These are phyloP conservation scores for Cucurbita argyrosperma DNA, from an alignment of 306 rosid species.

Conservation along the genomic window DNA sequence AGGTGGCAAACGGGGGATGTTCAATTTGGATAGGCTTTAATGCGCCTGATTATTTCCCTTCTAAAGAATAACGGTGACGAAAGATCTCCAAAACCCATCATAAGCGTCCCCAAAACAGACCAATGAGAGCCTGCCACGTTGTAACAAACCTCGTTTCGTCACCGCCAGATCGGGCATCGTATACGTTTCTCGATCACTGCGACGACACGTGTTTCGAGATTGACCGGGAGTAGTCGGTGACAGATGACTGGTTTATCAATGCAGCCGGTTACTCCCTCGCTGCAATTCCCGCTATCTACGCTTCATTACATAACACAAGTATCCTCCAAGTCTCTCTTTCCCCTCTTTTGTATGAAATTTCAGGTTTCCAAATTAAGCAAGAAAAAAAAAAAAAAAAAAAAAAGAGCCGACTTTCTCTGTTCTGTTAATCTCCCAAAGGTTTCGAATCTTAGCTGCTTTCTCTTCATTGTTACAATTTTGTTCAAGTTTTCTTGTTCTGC, in stretches of 20 bases:
- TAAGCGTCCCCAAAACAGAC: constrained; percentile 4
- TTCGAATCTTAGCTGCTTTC: constrained; percentile 37
- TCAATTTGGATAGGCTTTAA: not conserved
- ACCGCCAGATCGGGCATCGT: constrained; percentile 26
- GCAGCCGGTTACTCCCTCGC: constrained; percentile 29
- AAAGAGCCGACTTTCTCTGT: not conserved
- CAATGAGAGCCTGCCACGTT: constrained; percentile 17
- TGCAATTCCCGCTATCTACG: constrained; percentile 30
- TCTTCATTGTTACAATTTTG: not conserved
- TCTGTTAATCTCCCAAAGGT: constrained; percentile 14
- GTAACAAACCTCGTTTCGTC: not conserved
- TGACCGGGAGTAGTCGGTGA: constrained; percentile 24
- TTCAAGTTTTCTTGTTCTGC: not conserved
- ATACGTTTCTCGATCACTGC: not conserved
- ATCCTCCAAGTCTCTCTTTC: not conserved
- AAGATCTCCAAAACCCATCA: not conserved
- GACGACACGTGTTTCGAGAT: constrained; percentile 14
- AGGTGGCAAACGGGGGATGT: not conserved
- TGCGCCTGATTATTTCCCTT: not conserved
- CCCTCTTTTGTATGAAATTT: constrained; percentile 3
- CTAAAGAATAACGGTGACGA: not conserved
- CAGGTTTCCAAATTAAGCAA: constrained; percentile 8
- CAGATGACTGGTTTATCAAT: not conserved
- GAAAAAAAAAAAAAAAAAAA: not conserved
- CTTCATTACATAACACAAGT: not conserved